These are phyloP conservation scores for Scedosporium aurantiacum DNA, from an alignment of 2,329 filamentous ascomycete genomes.

Conservation along the genomic window DNA sequence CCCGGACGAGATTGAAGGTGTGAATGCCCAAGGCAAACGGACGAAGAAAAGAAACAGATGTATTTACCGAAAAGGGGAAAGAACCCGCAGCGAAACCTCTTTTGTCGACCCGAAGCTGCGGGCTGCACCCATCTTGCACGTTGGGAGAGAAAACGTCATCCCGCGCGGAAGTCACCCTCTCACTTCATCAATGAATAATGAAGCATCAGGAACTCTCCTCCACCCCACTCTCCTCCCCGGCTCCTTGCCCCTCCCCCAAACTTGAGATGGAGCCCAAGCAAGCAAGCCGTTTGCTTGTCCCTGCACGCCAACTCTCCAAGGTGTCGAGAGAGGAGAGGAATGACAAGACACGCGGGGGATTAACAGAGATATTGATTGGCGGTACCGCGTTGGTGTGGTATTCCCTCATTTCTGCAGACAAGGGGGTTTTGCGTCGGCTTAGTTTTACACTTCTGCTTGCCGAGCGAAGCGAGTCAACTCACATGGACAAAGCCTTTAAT, in stretches of 20 bases:
- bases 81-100: background rate
- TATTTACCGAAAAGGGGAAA: background rate
- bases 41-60: background rate
- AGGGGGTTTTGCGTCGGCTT: background rate
- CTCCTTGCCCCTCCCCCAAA: background rate
- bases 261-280: background rate
- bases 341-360: background rate
- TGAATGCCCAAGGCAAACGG: background rate
- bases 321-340: background rate
- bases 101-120: background rate
- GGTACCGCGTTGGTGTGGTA: background rate
- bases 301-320: background rate
- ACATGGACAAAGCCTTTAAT: background rate
- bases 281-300: no score
- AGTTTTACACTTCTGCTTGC: background rate
- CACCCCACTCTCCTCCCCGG: background rate
- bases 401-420: background rate
- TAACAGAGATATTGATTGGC: background rate
- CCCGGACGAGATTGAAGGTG: background rate
- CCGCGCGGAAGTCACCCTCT: background rate
- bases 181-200: background rate
- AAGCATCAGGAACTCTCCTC: no score
- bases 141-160: background rate
- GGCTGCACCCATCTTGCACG: no score
- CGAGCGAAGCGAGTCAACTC: background rate